Conservation (phyloP, 208 protist genomes). For the Leishmania tarentolae region DNA sequence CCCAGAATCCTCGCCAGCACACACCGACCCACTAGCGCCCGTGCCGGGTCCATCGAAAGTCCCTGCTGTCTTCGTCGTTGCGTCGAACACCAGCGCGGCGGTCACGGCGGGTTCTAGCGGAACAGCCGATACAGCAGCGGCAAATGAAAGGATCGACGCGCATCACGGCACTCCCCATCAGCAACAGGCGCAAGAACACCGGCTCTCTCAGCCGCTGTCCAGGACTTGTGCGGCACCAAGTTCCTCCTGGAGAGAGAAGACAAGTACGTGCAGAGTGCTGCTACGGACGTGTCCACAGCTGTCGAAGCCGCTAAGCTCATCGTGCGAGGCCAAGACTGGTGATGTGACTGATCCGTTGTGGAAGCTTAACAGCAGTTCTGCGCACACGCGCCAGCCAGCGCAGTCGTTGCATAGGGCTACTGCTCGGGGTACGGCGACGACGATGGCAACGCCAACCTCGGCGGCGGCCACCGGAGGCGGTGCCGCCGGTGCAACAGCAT, state of each 20-base stretch:
- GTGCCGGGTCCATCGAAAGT: not conserved
- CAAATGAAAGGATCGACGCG: not conserved
- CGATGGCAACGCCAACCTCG: not conserved
- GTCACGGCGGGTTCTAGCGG: not conserved
- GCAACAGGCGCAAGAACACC: not conserved
- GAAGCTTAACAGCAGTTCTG: not conserved
- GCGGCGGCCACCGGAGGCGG: not conserved
- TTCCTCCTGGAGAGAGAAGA: not conserved
- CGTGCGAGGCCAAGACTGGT: not conserved
- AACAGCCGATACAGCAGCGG: not conserved
- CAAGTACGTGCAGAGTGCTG: constrained; percentile 14
- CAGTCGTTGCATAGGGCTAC: not conserved
- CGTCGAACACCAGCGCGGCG: not conserved
- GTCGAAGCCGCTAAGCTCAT: not conserved
- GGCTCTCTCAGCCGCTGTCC: not conserved
- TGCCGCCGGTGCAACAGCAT: not conserved
- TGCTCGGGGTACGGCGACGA: too few species aligned
- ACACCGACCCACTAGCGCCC: not conserved
- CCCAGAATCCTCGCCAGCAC: not conserved
- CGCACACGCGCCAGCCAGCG: not conserved
- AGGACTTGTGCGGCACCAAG: not conserved
- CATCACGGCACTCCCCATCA: not conserved
- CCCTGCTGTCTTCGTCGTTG: not conserved
- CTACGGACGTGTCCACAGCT: constrained; percentile 1
- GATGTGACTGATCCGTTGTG: not conserved